Evolutionary conservation across 192 early-diverging fungal species (phyloP).

Genomic region (Funneliformis geosporum): DNA sequence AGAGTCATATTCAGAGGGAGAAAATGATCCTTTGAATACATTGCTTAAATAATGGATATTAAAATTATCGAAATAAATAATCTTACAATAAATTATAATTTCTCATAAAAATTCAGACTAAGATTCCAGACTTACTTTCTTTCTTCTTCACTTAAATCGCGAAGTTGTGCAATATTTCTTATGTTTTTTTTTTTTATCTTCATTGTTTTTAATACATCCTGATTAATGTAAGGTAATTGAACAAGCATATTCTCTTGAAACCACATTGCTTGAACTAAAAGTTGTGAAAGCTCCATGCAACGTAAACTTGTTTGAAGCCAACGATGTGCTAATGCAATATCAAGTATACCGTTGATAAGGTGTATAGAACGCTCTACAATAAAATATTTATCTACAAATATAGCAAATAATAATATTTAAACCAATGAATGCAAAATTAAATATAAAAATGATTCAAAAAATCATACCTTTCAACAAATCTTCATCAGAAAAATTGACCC

Average conservation of each 20-base stretch:
- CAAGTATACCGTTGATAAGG: constrained; percentile 84
- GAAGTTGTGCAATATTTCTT: constrained; percentile 64
- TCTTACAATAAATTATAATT: not conserved
- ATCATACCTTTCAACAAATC: constrained; percentile 42
- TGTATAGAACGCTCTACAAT: constrained; percentile 74
- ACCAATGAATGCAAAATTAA: constrained; percentile 22
- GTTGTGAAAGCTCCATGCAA: constrained; percentile 85
- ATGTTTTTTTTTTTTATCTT: constrained; percentile 66
- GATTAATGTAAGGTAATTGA: constrained; percentile 81
- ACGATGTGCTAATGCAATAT: constrained; percentile 81
- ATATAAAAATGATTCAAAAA: not conserved
- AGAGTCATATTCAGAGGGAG: constrained; percentile 67
- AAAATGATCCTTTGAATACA: constrained; percentile 33
- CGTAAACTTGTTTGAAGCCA: constrained; percentile 75
- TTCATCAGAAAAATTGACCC: constrained; percentile 63
- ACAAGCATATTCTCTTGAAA: constrained; percentile 75
- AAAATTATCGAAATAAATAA: not conserved
- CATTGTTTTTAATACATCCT: constrained; percentile 66
- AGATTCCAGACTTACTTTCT: constrained; percentile 43
- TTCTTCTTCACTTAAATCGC: constrained; percentile 65
- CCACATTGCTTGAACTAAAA: constrained; percentile 86
- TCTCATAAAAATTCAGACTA: not conserved
- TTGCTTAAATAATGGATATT: constrained; percentile 49
- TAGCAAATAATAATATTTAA: not conserved
- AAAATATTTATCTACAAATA: constrained; percentile 59